Percentiles rank a stretch among this genome's conserved stretches.
These are phyloP conservation scores for Solanum chiquidenum DNA, from an alignment of 257 asterid genomes.

Conservation along the genomic window DNA sequence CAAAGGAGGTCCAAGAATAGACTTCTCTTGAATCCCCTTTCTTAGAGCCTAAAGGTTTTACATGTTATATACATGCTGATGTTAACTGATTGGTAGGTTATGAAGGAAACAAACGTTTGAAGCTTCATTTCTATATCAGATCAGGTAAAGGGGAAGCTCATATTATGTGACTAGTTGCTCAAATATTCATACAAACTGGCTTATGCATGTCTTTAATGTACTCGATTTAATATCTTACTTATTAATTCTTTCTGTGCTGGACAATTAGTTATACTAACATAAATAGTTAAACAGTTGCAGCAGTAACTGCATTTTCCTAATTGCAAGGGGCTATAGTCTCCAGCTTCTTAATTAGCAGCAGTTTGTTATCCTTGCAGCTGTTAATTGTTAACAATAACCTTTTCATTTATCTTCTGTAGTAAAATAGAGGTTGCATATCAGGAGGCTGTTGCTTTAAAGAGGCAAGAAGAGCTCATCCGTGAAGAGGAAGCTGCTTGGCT, in stretches of 20 bases:
- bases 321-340: not conserved
- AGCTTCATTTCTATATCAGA: not conserved
- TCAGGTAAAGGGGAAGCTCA: not conserved
- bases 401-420: constrained; percentile 22
- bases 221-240: not conserved
- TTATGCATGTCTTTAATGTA: not conserved
- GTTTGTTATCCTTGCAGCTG: not conserved
- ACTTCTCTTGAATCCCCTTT: not conserved
- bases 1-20: not conserved
- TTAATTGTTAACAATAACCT: not conserved
- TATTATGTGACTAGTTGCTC: not conserved
- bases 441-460: constrained; percentile 85
- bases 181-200: not conserved
- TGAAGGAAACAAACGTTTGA: not conserved
- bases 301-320: not conserved
- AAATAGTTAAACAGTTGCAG: not conserved
- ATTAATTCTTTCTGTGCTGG: not conserved
- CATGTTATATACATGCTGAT: not conserved
- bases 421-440: constrained; percentile 91
- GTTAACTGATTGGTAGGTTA: not conserved
- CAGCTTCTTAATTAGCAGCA: not conserved
- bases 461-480: constrained; percentile 94
- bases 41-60: not conserved
- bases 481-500: constrained; percentile 94
- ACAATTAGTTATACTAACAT: not conserved